Evolutionary conservation across 129 eudicot genomes (phyloP).

Genomic region (Lonicera japonica): DNA sequence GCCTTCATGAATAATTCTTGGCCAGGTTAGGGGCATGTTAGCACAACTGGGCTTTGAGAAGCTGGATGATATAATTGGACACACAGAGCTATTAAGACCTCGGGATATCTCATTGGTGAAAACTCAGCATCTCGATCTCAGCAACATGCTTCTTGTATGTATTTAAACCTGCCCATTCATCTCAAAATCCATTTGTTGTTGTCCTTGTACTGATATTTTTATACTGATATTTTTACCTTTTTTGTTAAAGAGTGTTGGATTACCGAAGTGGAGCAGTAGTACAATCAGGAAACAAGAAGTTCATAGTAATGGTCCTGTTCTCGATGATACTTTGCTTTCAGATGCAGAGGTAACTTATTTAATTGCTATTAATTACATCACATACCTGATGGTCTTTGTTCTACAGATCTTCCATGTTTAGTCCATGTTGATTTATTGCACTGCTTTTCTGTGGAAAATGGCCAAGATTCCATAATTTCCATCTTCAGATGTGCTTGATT

Average conservation of each 20-base stretch:
- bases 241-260: slow-evolving; percentile 62
- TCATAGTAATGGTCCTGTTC: slow-evolving; percentile 92
- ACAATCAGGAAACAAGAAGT: slow-evolving; percentile 86
- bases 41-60: slow-evolving; percentile 96
- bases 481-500: no score
- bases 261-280: slow-evolving; percentile 90
- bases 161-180: background rate
- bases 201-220: background rate
- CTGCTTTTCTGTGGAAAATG: no score
- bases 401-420: no score
- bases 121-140: slow-evolving; percentile 98
- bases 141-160: slow-evolving; percentile 78
- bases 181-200: slow-evolving; percentile 1
- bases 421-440: no score
- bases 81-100: slow-evolving; percentile 80
- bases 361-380: background rate
- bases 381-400: background rate
- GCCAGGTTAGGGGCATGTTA: slow-evolving; percentile 91
- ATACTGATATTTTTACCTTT: slow-evolving; percentile 1
- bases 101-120: slow-evolving; percentile 91
- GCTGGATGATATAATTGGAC: slow-evolving; percentile 93
- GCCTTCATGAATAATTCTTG: slow-evolving; percentile 1
- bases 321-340: slow-evolving; percentile 77
- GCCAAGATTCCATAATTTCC: no score
- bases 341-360: slow-evolving; percentile 59